Percentiles rank a stretch among this genome's conserved stretches.
phyloP scores from a whole-genome alignment of 352 stramenopile genomes.

The Phytophthora citrophthora region DNA sequence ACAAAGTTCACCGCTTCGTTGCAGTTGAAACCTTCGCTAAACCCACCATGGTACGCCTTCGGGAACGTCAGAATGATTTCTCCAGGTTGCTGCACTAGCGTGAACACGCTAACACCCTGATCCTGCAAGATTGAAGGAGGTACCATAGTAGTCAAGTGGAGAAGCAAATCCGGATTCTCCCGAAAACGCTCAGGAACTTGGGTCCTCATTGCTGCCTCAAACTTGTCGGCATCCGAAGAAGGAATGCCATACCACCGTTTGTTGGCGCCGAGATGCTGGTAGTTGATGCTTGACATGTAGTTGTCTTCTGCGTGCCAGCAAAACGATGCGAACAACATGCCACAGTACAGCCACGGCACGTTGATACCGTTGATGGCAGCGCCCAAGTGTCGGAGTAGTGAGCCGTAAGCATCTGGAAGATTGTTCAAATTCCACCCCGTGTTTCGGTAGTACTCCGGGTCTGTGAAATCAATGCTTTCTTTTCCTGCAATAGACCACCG shows the following conservation, averaged over 20 bases:
- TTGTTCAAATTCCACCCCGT: slow-evolving; percentile 99
- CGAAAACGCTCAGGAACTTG: slow-evolving; percentile 67
- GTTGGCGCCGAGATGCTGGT: slow-evolving; percentile 95
- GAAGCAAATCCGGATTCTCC: slow-evolving; percentile 66
- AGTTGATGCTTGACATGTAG: slow-evolving; percentile 99
- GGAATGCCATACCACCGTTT: slow-evolving; percentile 97
- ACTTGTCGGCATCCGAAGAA: slow-evolving; percentile 54
- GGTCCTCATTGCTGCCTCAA: slow-evolving; percentile 58
- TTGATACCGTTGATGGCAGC: slow-evolving; percentile 97
- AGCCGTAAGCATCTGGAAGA: slow-evolving; percentile 92
- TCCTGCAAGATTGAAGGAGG: slow-evolving; percentile 54
- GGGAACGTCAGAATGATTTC: slow-evolving; percentile 99
- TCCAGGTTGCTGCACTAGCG: slow-evolving; percentile 84
- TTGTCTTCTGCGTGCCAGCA: slow-evolving; percentile 99
- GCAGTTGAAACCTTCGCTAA: slow-evolving; percentile 96
- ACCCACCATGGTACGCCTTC: slow-evolving; percentile 96
- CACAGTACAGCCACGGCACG: slow-evolving; percentile 98
- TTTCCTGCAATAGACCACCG: slow-evolving; percentile 10
- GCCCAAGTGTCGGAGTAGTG: slow-evolving; percentile 94
- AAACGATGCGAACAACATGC: slow-evolving; percentile 98
- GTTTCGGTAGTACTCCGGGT: slow-evolving; percentile 76
- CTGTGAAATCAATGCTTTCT: slow-evolving; percentile 60
- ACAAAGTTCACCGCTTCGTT: slow-evolving; percentile 91
- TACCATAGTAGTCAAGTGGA: slow-evolving; percentile 83
- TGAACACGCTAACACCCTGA: slow-evolving; percentile 65